A percentile compares a stretch with the other conserved stretches of the same genome.
These are phyloP conservation scores for Tritrichomonas foetus DNA, from an alignment of 208 protist species.

Conservation along the genomic window DNA sequence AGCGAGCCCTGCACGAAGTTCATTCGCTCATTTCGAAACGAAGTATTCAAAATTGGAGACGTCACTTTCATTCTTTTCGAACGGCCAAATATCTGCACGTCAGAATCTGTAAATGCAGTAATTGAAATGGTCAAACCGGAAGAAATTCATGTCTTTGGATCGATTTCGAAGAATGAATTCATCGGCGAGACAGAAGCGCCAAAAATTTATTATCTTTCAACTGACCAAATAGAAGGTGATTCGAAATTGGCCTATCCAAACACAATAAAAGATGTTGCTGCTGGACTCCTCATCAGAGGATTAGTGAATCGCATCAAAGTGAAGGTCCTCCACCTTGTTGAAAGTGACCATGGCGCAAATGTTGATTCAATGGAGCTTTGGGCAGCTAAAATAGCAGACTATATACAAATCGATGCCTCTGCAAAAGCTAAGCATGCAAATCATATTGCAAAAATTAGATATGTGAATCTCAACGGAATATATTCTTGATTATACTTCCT, in stretches of 20 bases:
- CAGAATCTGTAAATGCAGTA: background rate
- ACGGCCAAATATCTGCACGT: too few species aligned
- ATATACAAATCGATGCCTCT: background rate
- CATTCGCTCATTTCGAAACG: background rate
- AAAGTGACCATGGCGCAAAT: background rate
- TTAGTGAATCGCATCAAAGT: background rate
- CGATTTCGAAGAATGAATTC: background rate
- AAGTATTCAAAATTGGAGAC: conserved; percentile 4
- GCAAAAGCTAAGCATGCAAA: background rate
- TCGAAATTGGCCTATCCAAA: background rate
- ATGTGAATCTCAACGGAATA: background rate
- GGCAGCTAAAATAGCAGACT: background rate
- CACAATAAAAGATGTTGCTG: background rate
- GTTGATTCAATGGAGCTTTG: background rate
- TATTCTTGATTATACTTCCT: background rate
- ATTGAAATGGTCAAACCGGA: background rate
- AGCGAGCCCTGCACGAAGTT: background rate
- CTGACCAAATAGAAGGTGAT: too few species aligned
- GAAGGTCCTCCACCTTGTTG: background rate
- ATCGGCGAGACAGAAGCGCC: background rate
- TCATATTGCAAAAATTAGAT: background rate
- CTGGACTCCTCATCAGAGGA: background rate
- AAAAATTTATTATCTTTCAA: background rate
- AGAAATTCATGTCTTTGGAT: background rate
- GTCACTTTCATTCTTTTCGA: background rate